phyloP scores from a whole-genome alignment of 805 yeast genomes.

The Candida piceae region DNA sequence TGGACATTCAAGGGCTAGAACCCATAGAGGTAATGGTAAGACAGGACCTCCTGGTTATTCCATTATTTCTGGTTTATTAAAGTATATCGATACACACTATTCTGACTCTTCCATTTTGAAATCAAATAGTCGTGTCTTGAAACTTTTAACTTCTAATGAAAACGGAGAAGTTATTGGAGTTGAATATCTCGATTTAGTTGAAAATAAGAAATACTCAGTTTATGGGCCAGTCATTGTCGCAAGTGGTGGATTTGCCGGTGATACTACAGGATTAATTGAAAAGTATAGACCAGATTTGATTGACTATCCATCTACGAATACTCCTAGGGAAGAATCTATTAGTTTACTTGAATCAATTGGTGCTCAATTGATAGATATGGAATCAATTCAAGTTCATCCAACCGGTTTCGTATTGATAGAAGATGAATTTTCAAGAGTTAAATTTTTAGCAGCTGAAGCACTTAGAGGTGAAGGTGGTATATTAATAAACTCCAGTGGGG shows the following conservation, averaged over 20 bases:
- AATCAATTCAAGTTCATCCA: slow-evolving; percentile 64
- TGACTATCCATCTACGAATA: slow-evolving; percentile 55
- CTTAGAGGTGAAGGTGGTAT: slow-evolving; percentile 64
- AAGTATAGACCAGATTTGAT: slow-evolving; percentile 56
- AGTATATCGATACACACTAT: slow-evolving; percentile 41
- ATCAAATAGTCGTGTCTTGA: slow-evolving; percentile 34
- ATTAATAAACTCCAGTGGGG: slow-evolving; percentile 40
- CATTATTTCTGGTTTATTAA: slow-evolving; percentile 49
- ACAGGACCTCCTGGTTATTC: slow-evolving; percentile 60
- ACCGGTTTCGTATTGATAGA: slow-evolving; percentile 51
- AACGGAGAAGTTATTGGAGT: slow-evolving; percentile 20
- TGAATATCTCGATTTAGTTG: slow-evolving; percentile 28
- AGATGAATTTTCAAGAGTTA: slow-evolving; percentile 32
- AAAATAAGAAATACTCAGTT: slow-evolving; percentile 20
- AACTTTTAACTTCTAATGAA: slow-evolving; percentile 25
- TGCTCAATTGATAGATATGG: slow-evolving; percentile 57
- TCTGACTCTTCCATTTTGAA: slow-evolving; percentile 33
- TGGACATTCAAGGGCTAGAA: slow-evolving; percentile 76
- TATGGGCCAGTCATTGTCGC: slow-evolving; percentile 57
- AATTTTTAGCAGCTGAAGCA: slow-evolving; percentile 63
- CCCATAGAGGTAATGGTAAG: slow-evolving; percentile 72
- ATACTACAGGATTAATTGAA: slow-evolving; percentile 43
- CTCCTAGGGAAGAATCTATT: slow-evolving; percentile 59
- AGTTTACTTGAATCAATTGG: slow-evolving; percentile 46
- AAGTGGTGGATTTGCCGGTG: slow-evolving; percentile 67